Base-by-base conservation (phyloP, 1,139 yeast genomes). In the Lizanozyma gosingica region DNA sequence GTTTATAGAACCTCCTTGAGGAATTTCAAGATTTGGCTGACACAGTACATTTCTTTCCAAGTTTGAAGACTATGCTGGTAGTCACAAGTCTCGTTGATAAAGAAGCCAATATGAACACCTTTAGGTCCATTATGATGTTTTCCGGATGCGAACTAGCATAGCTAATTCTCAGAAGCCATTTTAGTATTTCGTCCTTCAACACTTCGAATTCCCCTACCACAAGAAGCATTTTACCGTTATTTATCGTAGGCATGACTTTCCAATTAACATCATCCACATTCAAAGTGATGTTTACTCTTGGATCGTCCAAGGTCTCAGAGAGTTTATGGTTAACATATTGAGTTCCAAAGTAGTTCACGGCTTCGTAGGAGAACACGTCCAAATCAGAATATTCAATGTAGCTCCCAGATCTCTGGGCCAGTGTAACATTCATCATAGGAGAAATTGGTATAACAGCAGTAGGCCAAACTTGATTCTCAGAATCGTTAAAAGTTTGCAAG, bases 361-460 rank as follows among this genome's bases (percentile, higher is more conserved):
- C 33, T 4, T 17, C 18, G 32, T 18, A 41, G 15, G 39, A 22
- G 33, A 43, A 40, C 47, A 57, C 32, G 52, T 41, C 37, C 47
- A 35, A 22, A 11, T 22, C 29, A 6, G 16, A 3, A 15, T 11
- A 14, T 4, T 4, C 11, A 11, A 22, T 22, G 11, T 22, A 22
- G 29, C 29, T 22, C 11, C 29, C 29, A 11, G 18, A 9, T 27
- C 33, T 15, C 34, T 33, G 33, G 14, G 29, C 6, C 9, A 11
- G 29, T 6, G 9, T 6, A 22, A 22, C 29, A 22, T 22, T 22
- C 29, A 22, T 22, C 29, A 22, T 22, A 6, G 29, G 29, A 22
- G 29, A 22, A 22, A 22, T 22, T 6, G 29, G 29, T 6, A 22
- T 22, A 11, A 22, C 11, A 22, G 9, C 29, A 6, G 29, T 11